Percentiles rank a stretch among this genome's conserved stretches.
Conservation (phyloP, 352 stramenopile species). For the Lagenidium giganteum region DNA sequence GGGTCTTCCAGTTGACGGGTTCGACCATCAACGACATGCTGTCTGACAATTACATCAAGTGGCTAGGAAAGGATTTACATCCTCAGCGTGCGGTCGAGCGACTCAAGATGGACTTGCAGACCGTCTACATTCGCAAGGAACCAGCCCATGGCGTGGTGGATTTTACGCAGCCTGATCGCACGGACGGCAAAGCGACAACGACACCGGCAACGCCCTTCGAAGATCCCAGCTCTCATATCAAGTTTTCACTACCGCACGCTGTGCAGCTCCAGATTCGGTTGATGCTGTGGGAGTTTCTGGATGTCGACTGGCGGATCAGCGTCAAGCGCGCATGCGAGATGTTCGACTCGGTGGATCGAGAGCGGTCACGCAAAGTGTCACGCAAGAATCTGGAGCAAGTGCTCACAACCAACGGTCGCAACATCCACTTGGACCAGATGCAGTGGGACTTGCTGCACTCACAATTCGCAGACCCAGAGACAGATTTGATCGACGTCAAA, state of each 20-base stretch:
- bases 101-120: conserved; percentile 51
- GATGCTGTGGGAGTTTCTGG: conserved; percentile 46
- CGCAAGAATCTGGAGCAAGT: conserved; percentile 31
- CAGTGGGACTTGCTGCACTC: conserved; percentile 46
- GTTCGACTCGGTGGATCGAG: conserved; percentile 23
- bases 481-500: conserved; percentile 34
- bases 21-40: conserved; percentile 39
- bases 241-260: conserved; percentile 11
- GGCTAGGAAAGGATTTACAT: conserved; percentile 41
- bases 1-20: conserved; percentile 44
- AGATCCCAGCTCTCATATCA: too few relatives aligned
- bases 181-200: too few relatives aligned
- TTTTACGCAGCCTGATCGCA: too few relatives aligned
- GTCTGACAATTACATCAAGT: conserved; percentile 47
- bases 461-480: conserved; percentile 32
- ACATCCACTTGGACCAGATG: conserved; percentile 20
- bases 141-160: conserved; percentile 26
- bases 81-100: conserved; percentile 28
- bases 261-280: conserved; percentile 32
- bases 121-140: conserved; percentile 49
- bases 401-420: conserved; percentile 22
- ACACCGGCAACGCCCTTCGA: conserved; percentile 1
- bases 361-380: conserved; percentile 21
- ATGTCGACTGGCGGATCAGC: conserved; percentile 45
- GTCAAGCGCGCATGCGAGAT: conserved; percentile 16